Evolutionary conservation across 179 eudicot genomes (phyloP).

Genomic region (Vitellaria paradoxa): DNA sequence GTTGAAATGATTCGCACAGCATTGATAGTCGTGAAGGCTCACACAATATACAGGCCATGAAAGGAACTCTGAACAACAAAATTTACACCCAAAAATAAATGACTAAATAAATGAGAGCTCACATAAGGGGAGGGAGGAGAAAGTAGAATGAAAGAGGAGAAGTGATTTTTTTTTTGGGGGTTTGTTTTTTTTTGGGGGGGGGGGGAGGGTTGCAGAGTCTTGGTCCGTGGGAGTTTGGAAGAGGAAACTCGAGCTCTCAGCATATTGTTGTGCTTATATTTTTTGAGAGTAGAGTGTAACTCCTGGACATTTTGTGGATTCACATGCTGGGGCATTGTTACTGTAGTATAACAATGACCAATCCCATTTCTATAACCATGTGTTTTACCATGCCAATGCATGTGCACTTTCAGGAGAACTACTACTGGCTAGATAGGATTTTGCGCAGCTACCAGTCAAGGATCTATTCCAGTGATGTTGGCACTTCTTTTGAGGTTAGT

Average conservation of each 20-base stretch:
- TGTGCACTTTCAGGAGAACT: constrained; percentile 58
- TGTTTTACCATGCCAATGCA: not conserved
- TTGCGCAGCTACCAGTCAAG: constrained; percentile 83
- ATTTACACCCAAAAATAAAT: no score
- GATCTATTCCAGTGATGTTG: constrained; percentile 67
- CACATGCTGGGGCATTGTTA: constrained; percentile 4
- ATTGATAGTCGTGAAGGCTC: no score
- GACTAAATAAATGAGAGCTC: no score
- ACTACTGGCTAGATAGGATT: constrained; percentile 77
- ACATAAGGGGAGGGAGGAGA: no score
- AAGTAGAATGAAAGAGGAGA: no score
- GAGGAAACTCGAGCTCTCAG: not conserved
- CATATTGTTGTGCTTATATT: not conserved
- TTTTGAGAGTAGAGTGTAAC: not conserved
- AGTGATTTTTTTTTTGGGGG: no score
- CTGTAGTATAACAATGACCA: not conserved
- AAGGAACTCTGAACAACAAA: no score
- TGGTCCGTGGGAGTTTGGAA: not conserved
- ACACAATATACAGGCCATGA: no score
- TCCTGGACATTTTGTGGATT: not conserved
- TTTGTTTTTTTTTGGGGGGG: no score
- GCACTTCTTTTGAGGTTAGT: constrained; percentile 67
- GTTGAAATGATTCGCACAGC: no score
- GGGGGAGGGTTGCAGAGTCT: no score
- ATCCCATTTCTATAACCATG: not conserved